A percentile compares a stretch with the other conserved stretches of the same genome.
These are phyloP conservation scores for Fusarium luffae DNA, from an alignment of 2,329 filamentous ascomycete species.

Conservation along the genomic window DNA sequence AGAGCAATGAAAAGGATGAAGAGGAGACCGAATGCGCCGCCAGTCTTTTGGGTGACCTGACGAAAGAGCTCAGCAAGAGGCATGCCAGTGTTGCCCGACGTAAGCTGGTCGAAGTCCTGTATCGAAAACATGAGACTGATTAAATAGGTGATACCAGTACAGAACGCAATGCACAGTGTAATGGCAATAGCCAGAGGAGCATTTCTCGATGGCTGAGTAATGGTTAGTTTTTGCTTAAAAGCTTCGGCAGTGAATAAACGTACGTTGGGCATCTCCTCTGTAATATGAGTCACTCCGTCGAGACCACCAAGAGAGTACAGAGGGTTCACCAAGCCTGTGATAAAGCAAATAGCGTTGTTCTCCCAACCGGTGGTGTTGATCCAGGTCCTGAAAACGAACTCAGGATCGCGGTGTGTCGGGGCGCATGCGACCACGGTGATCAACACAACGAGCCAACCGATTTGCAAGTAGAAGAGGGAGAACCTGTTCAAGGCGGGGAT, in stretches of 20 bases:
- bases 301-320: slow-evolving; percentile 5
- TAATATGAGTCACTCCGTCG: slow-evolving; percentile 4
- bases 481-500: slow-evolving; percentile 5
- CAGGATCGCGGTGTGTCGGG: neutral
- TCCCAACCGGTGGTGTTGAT: slow-evolving; percentile 13
- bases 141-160: neutral
- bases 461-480: neutral
- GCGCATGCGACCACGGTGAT: slow-evolving; percentile 1
- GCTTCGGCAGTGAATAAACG: too few relatives aligned
- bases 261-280: slow-evolving; percentile 22
- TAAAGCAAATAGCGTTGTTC: slow-evolving; percentile 3
- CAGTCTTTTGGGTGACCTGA: neutral
- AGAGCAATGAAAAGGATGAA: neutral
- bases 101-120: neutral
- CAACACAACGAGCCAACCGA: slow-evolving; percentile 4
- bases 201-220: neutral
- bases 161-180: neutral
- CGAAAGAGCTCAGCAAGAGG: slow-evolving; percentile 9
- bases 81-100: fast-evolving
- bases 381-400: slow-evolving; percentile 18
- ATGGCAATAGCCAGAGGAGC: slow-evolving; percentile 6
- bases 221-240: neutral
- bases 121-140: slow-evolving; percentile 11
- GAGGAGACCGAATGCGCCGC: neutral
- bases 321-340: slow-evolving; percentile 4